Evolutionary conservation across 768 basidiomycete species (phyloP), one percentile per base, ranked within the genome.

Genomic region (Cantharellus anzutake): DNA sequence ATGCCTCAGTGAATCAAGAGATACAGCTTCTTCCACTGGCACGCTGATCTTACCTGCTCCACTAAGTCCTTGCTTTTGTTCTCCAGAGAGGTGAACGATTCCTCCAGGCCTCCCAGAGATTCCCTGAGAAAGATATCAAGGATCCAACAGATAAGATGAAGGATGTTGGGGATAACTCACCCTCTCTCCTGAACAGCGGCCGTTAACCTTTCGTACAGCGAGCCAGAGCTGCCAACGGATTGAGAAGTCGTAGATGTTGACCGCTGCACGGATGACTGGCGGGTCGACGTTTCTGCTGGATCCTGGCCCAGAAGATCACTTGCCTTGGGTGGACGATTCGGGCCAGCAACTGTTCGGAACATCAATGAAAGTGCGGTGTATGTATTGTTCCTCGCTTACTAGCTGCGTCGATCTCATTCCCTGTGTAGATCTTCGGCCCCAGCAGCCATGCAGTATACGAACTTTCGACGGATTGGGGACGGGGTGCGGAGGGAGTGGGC

Each of bases 401-500:
- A 2, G 53, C 14, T 2, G 40, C 59, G 34, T 61, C 60, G 4
- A 61, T 40, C 2, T 61, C 58, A 2, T 38, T n/a, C 7, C 60
- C 60, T 16, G 5, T 41, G 41, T 5, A 59, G 29, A 60, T 14
- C 29, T 61, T 61, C 40, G 11, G 60, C 16, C 60, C 60, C 60
- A 55, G 58, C 42, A 61, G 57, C 60, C 60, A 61, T 3, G 60
- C 29, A 37, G 57, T 55, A 58, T 35, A 61, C 20, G 58, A 56
- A 14, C 7, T 34, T 37, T 20, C 35, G 14, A 58, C 29, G 4
- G 3, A 16, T 16, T 3, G 40, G 35, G 29, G 39, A 14, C 37
- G 35, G 39, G 41, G 34, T 44, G 20, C 4, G 38, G 29, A 4
- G 60, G 60, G 3, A 4, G 4, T 57, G 34, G 4, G 7, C 37